phyloP scores from a whole-genome alignment of 2,329 filamentous ascomycete genomes.

The Sclerotinia nivalis region DNA sequence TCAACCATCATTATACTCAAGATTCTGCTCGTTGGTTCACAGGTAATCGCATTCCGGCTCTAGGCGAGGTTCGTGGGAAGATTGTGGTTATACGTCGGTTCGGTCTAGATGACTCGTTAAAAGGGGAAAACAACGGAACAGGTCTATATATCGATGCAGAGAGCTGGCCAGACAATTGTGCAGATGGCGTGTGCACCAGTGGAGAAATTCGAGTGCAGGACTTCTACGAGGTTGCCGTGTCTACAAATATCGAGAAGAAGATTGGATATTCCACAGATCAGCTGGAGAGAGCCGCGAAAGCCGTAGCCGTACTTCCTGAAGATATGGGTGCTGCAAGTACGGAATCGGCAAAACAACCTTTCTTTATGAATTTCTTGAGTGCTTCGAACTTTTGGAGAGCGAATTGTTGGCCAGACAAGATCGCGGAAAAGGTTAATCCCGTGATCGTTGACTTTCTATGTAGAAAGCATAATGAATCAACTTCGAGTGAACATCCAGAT shows the following conservation, averaged over 20 bases:
- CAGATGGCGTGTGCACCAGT: slow-evolving; percentile 67
- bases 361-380: slow-evolving; percentile 88
- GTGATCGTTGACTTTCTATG: slow-evolving; percentile 66
- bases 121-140: slow-evolving; percentile 50
- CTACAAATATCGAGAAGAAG: slow-evolving; percentile 76
- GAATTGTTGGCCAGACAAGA: slow-evolving; percentile 88
- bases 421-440: slow-evolving; percentile 86
- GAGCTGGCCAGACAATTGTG: slow-evolving; percentile 85
- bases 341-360: slow-evolving; percentile 48
- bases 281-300: slow-evolving; percentile 68
- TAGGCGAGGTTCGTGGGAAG: slow-evolving; percentile 78
- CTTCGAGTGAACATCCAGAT: slow-evolving; percentile 29
- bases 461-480: slow-evolving; percentile 50
- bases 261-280: slow-evolving; percentile 72
- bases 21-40: slow-evolving; percentile 72
- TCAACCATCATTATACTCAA: slow-evolving; percentile 70
- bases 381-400: slow-evolving; percentile 94
- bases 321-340: slow-evolving; percentile 37
- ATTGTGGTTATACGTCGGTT: slow-evolving; percentile 86
- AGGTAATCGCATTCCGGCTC: slow-evolving; percentile 69
- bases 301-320: slow-evolving; percentile 49
- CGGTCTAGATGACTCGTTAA: slow-evolving; percentile 58
- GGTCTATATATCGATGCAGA: slow-evolving; percentile 63
- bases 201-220: slow-evolving; percentile 86
- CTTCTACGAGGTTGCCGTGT: slow-evolving; percentile 84